These are phyloP conservation scores for Triticum urartu DNA, from an alignment of 176 grass and related monocot species.

Conservation along the genomic window DNA sequence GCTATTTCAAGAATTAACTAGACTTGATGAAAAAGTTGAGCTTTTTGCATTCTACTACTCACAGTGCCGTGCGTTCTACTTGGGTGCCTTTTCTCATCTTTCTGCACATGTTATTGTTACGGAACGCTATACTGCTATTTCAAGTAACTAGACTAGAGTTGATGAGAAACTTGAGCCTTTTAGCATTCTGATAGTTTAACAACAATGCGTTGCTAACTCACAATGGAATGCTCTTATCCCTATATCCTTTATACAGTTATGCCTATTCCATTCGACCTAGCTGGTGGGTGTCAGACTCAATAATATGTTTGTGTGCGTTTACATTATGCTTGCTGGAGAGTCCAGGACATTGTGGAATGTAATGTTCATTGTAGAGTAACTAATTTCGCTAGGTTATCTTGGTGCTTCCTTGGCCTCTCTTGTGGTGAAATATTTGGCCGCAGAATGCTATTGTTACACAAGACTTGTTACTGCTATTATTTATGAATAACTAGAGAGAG, in stretches of 20 bases:
- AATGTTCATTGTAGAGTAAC: slow-evolving; percentile 33
- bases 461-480: too few relatives aligned
- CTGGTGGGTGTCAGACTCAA: background rate
- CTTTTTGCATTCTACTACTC: background rate
- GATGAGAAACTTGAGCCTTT: background rate
- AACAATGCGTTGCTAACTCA: too few relatives aligned
- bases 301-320: slow-evolving; percentile 31
- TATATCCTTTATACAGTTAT: too few relatives aligned
- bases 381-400: background rate
- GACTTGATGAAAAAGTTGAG: too few relatives aligned
- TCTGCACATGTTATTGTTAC: background rate
- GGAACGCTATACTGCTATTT: background rate
- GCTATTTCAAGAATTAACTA: too few relatives aligned
- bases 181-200: background rate
- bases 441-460: too few relatives aligned
- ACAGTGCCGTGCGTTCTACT: too few relatives aligned
- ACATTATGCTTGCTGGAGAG: slow-evolving; percentile 20
- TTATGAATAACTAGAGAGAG: too few relatives aligned
- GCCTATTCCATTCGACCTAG: too few relatives aligned
- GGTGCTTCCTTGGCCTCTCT: background rate
- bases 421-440: background rate
- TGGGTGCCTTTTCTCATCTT: background rate
- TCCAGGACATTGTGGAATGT: slow-evolving; percentile 38
- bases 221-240: too few relatives aligned
- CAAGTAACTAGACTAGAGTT: too few relatives aligned